Base-by-base conservation (phyloP, 2,329 filamentous ascomycete species). In the Colletotrichum spaethianum region DNA sequence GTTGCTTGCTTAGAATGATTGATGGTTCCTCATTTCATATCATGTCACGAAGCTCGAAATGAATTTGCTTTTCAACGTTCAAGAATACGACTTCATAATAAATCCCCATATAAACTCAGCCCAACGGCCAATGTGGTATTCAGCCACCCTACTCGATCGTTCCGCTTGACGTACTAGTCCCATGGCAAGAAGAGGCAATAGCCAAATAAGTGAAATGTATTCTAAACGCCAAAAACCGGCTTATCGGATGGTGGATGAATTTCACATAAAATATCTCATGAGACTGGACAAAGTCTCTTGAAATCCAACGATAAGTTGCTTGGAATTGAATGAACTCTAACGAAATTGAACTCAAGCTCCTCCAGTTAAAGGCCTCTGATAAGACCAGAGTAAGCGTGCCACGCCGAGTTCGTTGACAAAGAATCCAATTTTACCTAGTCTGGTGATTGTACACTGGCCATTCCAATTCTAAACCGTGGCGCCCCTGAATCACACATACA, bases 401-500 rank as follows among this genome's bases (percentile, higher is more conserved):
- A 8, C 26, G 18, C 33, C 50, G 18, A 36, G 7, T 56, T 64
- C 65, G n/a, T 72, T 72, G 65, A 72, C 53, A 64, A 70, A 72
- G 31, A 72, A 72, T 61, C 53, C 65, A 56, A 70, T 64, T 70
- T 69, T 72, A 60, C 70, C 70, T 70, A 72, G 70, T 64, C 70
- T 70, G 70, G 70, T 72, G 70, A 60, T 72, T 70, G 46, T 64
- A 72, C 70, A 70, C 70, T 69, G 46, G 66, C 66, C 70, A 28
- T 72, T 46, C 70, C 65, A 64, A 72, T 64, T 70, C 70, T 72
- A 72, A 70, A 64, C 65, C 70, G n/a, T 70, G 53, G 70, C 70
- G 70, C 70, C 70, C 26, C 65, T 55, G 52, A 72, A 70, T 72
- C 70, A 72, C 64, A 55, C 50, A 46, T 61, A 70, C 59, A 63